Percentiles rank a stretch among this genome's conserved stretches.
phyloP scores from a whole-genome alignment of 768 basidiomycete genomes.

The Lactarius psammicola region DNA sequence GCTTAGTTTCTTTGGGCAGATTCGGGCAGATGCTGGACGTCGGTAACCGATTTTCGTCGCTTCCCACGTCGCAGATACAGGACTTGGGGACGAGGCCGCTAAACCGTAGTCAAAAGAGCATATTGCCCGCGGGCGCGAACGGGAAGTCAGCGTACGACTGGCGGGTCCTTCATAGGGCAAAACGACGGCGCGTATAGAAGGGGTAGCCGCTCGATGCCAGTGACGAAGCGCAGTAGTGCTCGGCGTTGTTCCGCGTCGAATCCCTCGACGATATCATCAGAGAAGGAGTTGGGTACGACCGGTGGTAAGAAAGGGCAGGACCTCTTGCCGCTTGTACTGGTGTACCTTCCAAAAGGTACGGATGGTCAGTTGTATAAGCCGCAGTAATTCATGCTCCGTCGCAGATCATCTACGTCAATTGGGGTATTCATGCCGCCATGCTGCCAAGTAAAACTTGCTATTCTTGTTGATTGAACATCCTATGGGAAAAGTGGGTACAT shows the following conservation, averaged over 20 bases:
- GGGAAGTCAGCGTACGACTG: neutral
- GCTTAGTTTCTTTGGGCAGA: conserved; percentile 61
- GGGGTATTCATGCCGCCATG: conserved; percentile 79
- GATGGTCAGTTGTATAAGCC: conserved; percentile 75
- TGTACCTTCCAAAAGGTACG: conserved; percentile 82
- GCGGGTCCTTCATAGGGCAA: neutral
- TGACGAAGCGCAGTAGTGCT: conserved; percentile 87
- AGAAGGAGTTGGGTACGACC: neutral
- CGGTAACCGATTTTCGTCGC: conserved; percentile 67
- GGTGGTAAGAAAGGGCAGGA: conserved; percentile 12
- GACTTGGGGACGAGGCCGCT: too few species aligned
- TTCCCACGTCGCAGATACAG: conserved; percentile 73
- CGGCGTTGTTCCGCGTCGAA: too few species aligned
- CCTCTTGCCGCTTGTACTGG: too few species aligned
- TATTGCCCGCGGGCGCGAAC: too few species aligned
- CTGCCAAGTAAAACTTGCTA: conserved; percentile 89
- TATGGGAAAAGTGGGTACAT: conserved; percentile 35
- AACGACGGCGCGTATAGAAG: conserved; percentile 58
- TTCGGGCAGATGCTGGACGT: conserved; percentile 90
- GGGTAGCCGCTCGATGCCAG: conserved; percentile 87
- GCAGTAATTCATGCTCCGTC: conserved; percentile 74
- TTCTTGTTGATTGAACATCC: conserved; percentile 98
- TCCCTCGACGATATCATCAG: conserved; percentile 67
- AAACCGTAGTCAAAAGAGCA: conserved; percentile 49
- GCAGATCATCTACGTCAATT: conserved; percentile 80